Percentiles rank a stretch among this genome's conserved stretches.
These are phyloP conservation scores for Fusarium oligoseptatum DNA, from an alignment of 2,329 filamentous ascomycete genomes.

Conservation along the genomic window DNA sequence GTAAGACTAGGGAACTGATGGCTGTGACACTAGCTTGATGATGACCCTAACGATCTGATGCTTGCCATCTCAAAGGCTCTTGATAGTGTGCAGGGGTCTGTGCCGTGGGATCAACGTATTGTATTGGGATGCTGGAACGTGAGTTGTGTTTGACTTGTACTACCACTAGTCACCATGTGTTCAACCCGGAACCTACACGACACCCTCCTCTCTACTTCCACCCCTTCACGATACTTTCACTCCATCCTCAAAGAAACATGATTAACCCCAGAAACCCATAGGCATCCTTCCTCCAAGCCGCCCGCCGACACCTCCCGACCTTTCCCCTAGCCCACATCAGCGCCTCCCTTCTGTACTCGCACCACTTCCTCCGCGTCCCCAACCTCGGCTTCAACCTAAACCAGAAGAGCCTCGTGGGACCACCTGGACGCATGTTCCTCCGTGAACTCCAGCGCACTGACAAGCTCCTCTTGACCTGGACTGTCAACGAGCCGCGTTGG, in stretches of 20 bases:
- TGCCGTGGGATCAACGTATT: constrained; percentile 79
- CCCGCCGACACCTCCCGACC: constrained; percentile 70
- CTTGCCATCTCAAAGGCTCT: constrained; percentile 75
- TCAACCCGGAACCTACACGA: background rate
- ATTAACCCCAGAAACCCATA: constrained; percentile 44
- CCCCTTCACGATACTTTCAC: background rate
- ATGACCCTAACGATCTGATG: constrained; percentile 79
- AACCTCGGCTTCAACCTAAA: constrained; percentile 84
- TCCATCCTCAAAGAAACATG: background rate
- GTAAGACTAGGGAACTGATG: constrained; percentile 20
- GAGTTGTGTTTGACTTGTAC: constrained; percentile 36
- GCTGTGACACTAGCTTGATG: constrained; percentile 68
- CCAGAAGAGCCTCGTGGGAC: constrained; percentile 75
- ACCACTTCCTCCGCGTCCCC: constrained; percentile 74
- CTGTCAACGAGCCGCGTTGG: constrained; percentile 81
- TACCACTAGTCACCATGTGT: background rate
- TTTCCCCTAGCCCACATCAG: constrained; percentile 78
- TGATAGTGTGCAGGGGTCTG: constrained; percentile 60
- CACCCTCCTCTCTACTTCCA: background rate
- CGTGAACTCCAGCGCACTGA: constrained; percentile 62
- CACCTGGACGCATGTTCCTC: constrained; percentile 76
- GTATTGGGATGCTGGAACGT: constrained; percentile 88
- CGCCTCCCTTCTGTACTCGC: constrained; percentile 75
- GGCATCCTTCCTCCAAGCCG: constrained; percentile 76
- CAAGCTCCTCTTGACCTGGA: constrained; percentile 83